Evolutionary conservation across 148 eudicot genomes (phyloP), one percentile per base, ranked within the genome.

Genomic region (Rhododendron henanense): DNA sequence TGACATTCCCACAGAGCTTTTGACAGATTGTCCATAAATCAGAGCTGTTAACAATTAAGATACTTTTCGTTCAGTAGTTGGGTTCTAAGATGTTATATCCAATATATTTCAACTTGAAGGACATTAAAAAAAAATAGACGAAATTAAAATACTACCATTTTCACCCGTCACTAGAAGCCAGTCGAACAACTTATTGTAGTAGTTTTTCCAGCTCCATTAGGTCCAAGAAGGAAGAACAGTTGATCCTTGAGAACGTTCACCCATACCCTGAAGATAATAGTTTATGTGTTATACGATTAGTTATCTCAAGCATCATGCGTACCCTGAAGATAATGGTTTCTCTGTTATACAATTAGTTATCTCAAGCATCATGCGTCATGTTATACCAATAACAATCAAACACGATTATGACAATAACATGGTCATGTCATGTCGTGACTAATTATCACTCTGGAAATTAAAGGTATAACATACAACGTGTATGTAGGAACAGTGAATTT

Each of bases 141-240:
- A 47, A 47, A 47, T 9, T 47, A 47, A 47, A 47, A 0, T 73
- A 80, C 86, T 93, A 97, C 95, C 98, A 88, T 95, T 98, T 89
- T 98, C 99, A 83, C 88, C 87, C 14, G 94, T 95, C 81, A 92
- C 95, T 6, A 96, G 96, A 61, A 91, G 73, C 98, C 98, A 77
- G 99, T 95, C 90, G 94, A 85, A 82, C 99, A 97, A 89, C 91
- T 95, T 63, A 95, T 97, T 48, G 92, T 88, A 44, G 99, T 97
- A 81, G 99, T 95, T 92, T 97, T 95, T 61, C 98, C 99, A 81
- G 98, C 99, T 85, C 98, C 98, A 90, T 97, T 94, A 48, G 98
- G 98, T 77, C 99, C 99, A 86, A 97, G 92, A 84, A 95, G 95
- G 82, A 98, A 96, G 87, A 97, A 97, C 14, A 95, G 89, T 81